phyloP scores from a whole-genome alignment of 2,329 filamentous ascomycete genomes.

The Cladosporium sp. region DNA sequence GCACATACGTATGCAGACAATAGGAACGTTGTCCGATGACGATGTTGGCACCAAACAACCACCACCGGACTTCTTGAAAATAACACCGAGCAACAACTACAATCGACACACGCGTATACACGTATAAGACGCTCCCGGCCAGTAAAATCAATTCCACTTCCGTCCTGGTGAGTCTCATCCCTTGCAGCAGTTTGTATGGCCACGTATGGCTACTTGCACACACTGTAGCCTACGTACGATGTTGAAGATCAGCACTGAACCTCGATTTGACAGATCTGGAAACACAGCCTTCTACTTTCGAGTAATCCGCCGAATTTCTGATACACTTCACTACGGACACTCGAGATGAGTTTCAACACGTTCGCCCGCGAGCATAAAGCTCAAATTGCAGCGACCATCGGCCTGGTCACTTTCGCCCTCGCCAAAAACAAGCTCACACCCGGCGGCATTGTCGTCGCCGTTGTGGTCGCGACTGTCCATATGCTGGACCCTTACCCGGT shows the following conservation, averaged over 20 bases:
- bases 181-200: not conserved
- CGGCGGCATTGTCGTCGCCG: slow-evolving; percentile 69
- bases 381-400: slow-evolving; percentile 34
- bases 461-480: slow-evolving; percentile 73
- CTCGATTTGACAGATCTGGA: not conserved
- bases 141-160: not conserved
- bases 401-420: slow-evolving; percentile 55
- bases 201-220: not conserved
- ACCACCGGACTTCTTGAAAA: not conserved
- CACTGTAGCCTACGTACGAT: not conserved
- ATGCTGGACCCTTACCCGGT: slow-evolving; percentile 90
- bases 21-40: not conserved
- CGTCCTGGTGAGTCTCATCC: not conserved
- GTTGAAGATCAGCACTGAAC: not conserved
- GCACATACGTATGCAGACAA: not conserved
- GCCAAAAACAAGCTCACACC: slow-evolving; percentile 62
- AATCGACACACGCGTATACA: not conserved
- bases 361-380: slow-evolving; percentile 28
- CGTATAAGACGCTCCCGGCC: not conserved
- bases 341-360: not conserved
- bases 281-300: not conserved
- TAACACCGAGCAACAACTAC: not conserved
- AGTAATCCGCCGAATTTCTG: not conserved
- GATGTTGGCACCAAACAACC: not conserved
- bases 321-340: not conserved